Conservation (phyloP, 2,329 filamentous ascomycete species). For the Lomentospora prolificans region DNA sequence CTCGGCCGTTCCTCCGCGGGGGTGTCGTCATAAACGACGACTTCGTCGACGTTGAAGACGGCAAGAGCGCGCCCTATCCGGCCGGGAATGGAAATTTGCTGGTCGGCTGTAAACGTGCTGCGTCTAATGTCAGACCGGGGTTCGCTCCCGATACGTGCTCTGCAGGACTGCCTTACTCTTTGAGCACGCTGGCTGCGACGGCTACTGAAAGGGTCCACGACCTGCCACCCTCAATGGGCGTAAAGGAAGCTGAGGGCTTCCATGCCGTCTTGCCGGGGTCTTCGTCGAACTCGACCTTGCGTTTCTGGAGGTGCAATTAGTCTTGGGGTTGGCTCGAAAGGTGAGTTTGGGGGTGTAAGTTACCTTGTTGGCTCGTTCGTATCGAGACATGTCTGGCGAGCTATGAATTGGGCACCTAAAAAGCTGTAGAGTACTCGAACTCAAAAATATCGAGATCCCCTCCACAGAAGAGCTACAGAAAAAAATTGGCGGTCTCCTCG, state of each 20-base stretch:
- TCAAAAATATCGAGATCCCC: conserved; percentile 6
- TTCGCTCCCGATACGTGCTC: too few relatives aligned
- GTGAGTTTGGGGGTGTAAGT: neutral
- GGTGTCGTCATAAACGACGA: conserved; percentile 71
- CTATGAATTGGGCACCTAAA: conserved; percentile 4
- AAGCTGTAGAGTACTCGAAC: neutral
- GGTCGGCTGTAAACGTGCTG: conserved; percentile 63
- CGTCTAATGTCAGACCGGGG: too few relatives aligned
- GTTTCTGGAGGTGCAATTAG: conserved; percentile 29
- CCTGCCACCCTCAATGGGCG: conserved; percentile 50
- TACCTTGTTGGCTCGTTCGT: conserved; percentile 24
- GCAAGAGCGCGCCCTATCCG: conserved; percentile 72
- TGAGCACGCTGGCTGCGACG: conserved; percentile 66
- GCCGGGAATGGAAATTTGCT: conserved; percentile 62
- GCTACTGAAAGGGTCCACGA: conserved; percentile 70
- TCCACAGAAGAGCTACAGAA: conserved; percentile 1
- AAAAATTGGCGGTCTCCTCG: conserved; percentile 10
- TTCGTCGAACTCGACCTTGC: conserved; percentile 32
- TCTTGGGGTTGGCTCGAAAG: neutral
- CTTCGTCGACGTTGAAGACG: conserved; percentile 76
- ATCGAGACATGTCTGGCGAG: conserved; percentile 20
- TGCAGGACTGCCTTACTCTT: too few relatives aligned
- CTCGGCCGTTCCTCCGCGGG: conserved; percentile 33
- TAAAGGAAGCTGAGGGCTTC: conserved; percentile 61
- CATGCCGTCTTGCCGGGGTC: conserved; percentile 37